phyloP scores from a whole-genome alignment of 2,329 filamentous ascomycete species.

The Aspergillus puulaauensis region DNA sequence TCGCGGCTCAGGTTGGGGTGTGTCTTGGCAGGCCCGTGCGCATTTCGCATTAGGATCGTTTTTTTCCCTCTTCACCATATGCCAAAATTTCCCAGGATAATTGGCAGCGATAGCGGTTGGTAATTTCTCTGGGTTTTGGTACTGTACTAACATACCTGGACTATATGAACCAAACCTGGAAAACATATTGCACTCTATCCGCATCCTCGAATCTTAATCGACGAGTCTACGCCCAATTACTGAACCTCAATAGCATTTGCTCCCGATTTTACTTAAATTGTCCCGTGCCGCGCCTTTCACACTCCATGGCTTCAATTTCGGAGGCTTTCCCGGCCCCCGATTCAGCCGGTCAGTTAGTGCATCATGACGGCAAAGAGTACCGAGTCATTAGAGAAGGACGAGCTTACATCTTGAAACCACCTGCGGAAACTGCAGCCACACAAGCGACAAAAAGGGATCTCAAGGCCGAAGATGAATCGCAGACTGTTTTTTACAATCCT shows the following conservation, averaged over 20 bases:
- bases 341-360: conserved; percentile 25
- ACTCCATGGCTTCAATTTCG: conserved; percentile 16
- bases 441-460: conserved; percentile 46
- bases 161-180: not conserved
- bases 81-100: not conserved
- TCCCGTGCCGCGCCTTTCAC: not conserved
- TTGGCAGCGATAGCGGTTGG: not conserved
- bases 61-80: not conserved
- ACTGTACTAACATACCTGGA: not conserved
- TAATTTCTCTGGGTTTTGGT: not conserved
- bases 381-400: conserved; percentile 65
- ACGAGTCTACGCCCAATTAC: not conserved
- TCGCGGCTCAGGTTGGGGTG: not conserved
- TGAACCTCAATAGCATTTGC: not conserved
- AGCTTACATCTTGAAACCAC: conserved; percentile 67
- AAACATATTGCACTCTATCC: not conserved
- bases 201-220: not conserved
- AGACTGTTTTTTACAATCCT: conserved; percentile 94
- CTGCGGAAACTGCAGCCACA: conserved; percentile 41
- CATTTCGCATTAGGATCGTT: not conserved
- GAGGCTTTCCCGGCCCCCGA: conserved; percentile 16
- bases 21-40: conserved; percentile 7
- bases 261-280: not conserved
- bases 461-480: conserved; percentile 60
- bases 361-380: conserved; percentile 54